Evolutionary conservation across 495 filamentous ascomycete species (phyloP).

Genomic region (Tuber aestivum): DNA sequence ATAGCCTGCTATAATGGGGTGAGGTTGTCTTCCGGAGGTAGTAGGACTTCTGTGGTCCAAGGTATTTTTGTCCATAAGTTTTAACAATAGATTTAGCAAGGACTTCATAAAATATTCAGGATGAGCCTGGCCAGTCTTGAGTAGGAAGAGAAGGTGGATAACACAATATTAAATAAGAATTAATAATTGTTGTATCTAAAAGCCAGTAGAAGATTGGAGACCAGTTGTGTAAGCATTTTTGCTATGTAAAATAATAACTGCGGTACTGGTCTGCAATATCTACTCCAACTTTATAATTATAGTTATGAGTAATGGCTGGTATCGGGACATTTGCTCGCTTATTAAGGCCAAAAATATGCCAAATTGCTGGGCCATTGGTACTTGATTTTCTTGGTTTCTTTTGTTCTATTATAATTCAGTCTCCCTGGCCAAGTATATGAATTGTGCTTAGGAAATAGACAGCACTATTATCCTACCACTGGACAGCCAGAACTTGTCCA

Average conservation of each 20-base stretch:
- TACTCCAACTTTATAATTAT: constrained; percentile 33
- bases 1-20: background rate
- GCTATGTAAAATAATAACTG: constrained; percentile 30
- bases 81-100: background rate
- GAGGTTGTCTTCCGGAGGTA: background rate
- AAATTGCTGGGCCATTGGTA: constrained; percentile 1
- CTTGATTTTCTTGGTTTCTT: background rate
- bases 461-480: constrained; percentile 13
- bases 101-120: background rate
- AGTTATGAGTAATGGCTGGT: constrained; percentile 29
- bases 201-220: constrained; percentile 33
- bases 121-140: background rate
- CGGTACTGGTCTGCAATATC: constrained; percentile 24
- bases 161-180: background rate
- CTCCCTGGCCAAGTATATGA: constrained; percentile 9
- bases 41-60: background rate
- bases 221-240: constrained; percentile 17
- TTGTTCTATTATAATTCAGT: background rate
- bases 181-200: constrained; percentile 27
- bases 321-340: constrained; percentile 7
- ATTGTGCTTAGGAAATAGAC: constrained; percentile 17
- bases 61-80: background rate
- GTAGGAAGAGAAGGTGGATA: background rate
- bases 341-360: background rate
- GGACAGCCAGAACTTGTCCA: background rate